Conservation (phyloP, 108 stramenopile species). For the Cyclotella kingstonii region DNA sequence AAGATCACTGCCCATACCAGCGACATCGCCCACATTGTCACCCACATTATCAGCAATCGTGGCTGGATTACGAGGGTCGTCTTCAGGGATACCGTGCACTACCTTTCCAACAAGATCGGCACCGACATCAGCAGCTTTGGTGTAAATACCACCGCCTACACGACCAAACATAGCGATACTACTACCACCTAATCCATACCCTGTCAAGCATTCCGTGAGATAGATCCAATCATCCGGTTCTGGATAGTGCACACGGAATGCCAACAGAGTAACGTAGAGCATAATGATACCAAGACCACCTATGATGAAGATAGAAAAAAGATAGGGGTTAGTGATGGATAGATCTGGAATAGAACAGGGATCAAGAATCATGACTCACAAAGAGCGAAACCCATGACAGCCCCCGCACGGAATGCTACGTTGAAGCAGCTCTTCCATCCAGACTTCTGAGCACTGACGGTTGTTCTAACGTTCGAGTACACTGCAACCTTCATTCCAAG, state of each 20-base stretch:
- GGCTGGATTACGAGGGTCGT: conserved; percentile 99
- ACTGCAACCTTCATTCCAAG: conserved; percentile 99
- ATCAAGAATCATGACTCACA: conserved; percentile 22
- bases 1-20: conserved; percentile 98
- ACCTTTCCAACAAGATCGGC: conserved; percentile 99
- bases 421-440: conserved; percentile 91
- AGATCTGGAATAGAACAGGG: neutral
- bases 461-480: conserved; percentile 95
- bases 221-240: conserved; percentile 80
- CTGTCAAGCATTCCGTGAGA: conserved; percentile 92
- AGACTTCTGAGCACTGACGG: conserved; percentile 84
- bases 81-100: conserved; percentile 97
- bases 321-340: neutral
- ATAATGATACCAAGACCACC: conserved; percentile 87
- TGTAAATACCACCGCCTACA: conserved; percentile 99
- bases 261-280: conserved; percentile 80
- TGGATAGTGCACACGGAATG: conserved; percentile 80
- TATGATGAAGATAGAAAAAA: neutral
- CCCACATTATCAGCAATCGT: conserved; percentile 99
- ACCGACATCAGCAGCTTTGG: conserved; percentile 99
- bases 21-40: conserved; percentile 99
- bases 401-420: conserved; percentile 96
- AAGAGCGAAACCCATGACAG: conserved; percentile 98
- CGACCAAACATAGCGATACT: conserved; percentile 99
- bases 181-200: conserved; percentile 96